Percentiles rank a stretch among this genome's conserved stretches.
phyloP scores from a whole-genome alignment of 192 early-diverging fungal species.

The Obelidium mucronatum region DNA sequence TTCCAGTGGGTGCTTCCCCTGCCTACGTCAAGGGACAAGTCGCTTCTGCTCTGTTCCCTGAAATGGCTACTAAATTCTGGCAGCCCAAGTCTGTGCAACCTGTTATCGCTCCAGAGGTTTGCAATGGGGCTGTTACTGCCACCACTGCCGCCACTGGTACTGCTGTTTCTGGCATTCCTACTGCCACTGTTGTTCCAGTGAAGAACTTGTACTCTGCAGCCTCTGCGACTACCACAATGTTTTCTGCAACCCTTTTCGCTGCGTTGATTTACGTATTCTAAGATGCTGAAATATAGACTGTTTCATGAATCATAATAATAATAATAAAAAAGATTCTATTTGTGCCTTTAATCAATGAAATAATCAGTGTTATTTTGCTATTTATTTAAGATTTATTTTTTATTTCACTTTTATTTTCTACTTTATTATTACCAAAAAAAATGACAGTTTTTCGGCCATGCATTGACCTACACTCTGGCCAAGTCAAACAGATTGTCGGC shows the following conservation, averaged over 20 bases:
- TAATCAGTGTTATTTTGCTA: no score
- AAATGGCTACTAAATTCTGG: constrained; percentile 23
- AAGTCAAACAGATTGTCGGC: constrained; percentile 99
- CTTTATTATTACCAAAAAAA: no score
- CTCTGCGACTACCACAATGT: no score
- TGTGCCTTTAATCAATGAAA: no score
- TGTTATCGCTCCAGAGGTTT: not conserved
- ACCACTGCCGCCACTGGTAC: not conserved
- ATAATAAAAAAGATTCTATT: no score
- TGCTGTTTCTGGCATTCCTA: not conserved
- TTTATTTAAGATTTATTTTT: no score
- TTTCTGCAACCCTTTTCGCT: no score
- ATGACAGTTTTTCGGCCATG: constrained; percentile 91
- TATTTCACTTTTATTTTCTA: no score
- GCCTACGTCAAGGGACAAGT: not conserved
- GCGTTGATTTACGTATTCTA: no score
- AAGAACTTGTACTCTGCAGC: not conserved
- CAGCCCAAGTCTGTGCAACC: not conserved
- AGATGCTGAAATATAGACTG: no score
- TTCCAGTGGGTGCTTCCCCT: not conserved
- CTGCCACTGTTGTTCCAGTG: not conserved
- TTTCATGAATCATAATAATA: no score
- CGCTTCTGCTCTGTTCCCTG: constrained; percentile 4
- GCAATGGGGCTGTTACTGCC: not conserved
- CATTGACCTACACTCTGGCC: constrained; percentile 96